Conservation (phyloP, 169 alveolate species). For the Plasmodium chabaudi region DNA sequence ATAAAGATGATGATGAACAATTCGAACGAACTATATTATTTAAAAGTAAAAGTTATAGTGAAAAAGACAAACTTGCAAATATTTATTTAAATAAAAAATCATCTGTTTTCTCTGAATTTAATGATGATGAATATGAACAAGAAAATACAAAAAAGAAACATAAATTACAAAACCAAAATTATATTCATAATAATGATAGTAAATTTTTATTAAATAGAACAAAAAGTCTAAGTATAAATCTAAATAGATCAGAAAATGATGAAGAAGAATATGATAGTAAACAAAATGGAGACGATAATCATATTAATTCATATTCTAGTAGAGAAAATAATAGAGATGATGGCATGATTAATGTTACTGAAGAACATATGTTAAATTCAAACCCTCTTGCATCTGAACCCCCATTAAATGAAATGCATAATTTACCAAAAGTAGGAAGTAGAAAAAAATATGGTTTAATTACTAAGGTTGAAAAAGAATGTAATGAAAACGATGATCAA, state of each 20-base stretch:
- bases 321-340: neutral
- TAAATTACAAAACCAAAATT: constrained; percentile 2
- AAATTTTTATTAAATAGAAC: constrained; percentile 43
- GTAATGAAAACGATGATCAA: constrained; percentile 1
- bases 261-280: neutral
- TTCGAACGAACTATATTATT: neutral
- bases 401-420: neutral
- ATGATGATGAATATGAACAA: neutral
- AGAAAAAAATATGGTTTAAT: neutral
- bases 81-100: constrained; percentile 22
- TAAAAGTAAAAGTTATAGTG: constrained; percentile 58
- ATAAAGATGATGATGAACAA: neutral
- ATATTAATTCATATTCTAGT: neutral
- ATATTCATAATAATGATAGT: constrained; percentile 7
- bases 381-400: neutral
- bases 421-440: neutral
- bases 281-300: neutral
- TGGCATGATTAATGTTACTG: constrained; percentile 14
- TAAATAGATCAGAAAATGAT: constrained; percentile 1
- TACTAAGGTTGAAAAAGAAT: constrained; percentile 12
- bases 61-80: constrained; percentile 24
- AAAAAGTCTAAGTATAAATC: constrained; percentile 41
- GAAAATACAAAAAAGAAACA: neutral
- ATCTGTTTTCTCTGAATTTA: constrained; percentile 40
- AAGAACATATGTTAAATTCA: constrained; percentile 9